Conservation (phyloP, 495 filamentous ascomycete species). For the Aspergillus indologenus region DNA sequence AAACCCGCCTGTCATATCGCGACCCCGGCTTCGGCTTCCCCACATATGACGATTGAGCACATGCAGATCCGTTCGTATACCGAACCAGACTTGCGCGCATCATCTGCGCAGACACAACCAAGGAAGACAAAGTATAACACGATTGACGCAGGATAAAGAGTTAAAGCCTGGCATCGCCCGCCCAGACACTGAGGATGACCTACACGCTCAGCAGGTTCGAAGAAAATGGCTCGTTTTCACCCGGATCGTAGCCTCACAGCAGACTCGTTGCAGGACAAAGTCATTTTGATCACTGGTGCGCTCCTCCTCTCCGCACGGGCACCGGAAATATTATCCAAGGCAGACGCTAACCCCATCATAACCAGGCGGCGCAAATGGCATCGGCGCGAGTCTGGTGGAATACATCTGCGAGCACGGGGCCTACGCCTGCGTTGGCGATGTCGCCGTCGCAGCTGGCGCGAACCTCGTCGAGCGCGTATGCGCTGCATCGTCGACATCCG, state of each 20-base stretch:
- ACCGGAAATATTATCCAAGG: not conserved
- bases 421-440: conserved; percentile 45
- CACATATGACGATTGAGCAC: too few species aligned
- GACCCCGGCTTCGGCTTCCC: too few species aligned
- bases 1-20: too few species aligned
- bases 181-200: not conserved
- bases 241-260: not conserved
- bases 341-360: not conserved
- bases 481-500: conserved; percentile 20
- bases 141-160: not conserved
- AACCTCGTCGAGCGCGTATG: conserved; percentile 29
- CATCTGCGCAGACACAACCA: too few species aligned
- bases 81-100: too few species aligned
- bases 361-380: conserved; percentile 52
- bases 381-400: conserved; percentile 50
- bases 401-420: conserved; percentile 45
- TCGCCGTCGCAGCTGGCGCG: conserved; percentile 32
- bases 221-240: conserved; percentile 11
- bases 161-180: not conserved
- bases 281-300: conserved; percentile 23
- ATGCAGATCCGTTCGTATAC: too few species aligned
- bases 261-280: conserved; percentile 20
- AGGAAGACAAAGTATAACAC: too few species aligned
- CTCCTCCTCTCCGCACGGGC: not conserved
- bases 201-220: not conserved